Evolutionary conservation across 805 yeast species (phyloP), one percentile per base, ranked within the genome.

Genomic region (Candida pseudofarinosa): DNA sequence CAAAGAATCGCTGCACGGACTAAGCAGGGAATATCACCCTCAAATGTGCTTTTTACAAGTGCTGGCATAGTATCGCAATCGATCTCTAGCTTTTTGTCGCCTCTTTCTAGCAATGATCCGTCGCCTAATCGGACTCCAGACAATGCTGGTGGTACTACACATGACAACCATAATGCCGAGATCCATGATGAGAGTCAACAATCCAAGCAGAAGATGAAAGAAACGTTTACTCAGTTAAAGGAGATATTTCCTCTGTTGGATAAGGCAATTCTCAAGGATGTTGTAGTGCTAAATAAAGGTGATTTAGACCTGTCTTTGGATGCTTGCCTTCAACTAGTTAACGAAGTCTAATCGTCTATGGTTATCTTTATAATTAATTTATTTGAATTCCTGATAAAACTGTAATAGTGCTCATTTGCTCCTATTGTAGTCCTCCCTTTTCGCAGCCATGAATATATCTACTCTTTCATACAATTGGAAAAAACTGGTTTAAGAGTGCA

Each of bases 221-320:
- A 48, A 31, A 52, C 80, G 2, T 67, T 74, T 18, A 63, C 62
- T 1, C 76, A 77, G 2, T 67, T 88, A 41, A 63, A 65, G 20
- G 80, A 80, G 38, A 85, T 89, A 80, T 88, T 89, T 60, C 95
- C 96, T 0, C 71, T 69, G 36, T 66, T 88, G 46, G 96, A 88
- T 51, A 65, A 67, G 39, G 85, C 78, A 0, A 65, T 89, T 1
- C 72, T 89, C 39, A 76, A 73, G 42, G 96, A 88, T 56, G 81
- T 88, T 3, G 74, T 88, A 26, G 63, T 66, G 2, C 78, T 82
- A 59, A 85, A 83, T 56, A 73, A 77, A 47, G 83, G 84, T 26
- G 70, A 82, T 39, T 69, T 85, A 4, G 95, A 89, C 23, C 76
- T 74, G 7, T 84, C 90, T 39, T 83, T 88, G 6, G 96, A 88